Evolutionary conservation across 192 early-diverging fungal species (phyloP).

Genomic region (Umbelopsis vinacea): DNA sequence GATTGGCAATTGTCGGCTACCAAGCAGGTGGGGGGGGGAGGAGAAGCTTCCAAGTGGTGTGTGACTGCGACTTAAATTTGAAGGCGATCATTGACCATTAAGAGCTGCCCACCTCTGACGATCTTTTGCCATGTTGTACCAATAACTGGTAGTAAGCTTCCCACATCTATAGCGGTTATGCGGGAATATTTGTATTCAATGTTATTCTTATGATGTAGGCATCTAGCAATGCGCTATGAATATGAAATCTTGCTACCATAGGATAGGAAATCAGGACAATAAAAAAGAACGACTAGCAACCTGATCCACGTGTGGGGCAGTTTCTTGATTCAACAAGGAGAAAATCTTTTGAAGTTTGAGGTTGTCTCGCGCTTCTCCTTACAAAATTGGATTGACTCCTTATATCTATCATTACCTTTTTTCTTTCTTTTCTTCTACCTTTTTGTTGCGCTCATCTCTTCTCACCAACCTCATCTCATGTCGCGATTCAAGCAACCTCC

Average conservation of each 20-base stretch:
- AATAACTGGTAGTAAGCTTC: slow-evolving; percentile 11
- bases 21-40: background rate
- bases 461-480: slow-evolving; percentile 1
- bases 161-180: slow-evolving; percentile 2
- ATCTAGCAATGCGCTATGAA: background rate
- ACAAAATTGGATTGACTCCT: background rate
- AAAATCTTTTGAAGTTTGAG: background rate
- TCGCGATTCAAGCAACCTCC: slow-evolving; percentile 22
- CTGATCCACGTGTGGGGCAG: slow-evolving; percentile 5
- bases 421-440: background rate
- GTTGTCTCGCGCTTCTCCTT: slow-evolving; percentile 15
- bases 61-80: slow-evolving; percentile 12
- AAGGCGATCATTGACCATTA: slow-evolving; percentile 8
- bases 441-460: slow-evolving; percentile 18
- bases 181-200: background rate
- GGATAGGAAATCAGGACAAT: background rate
- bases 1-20: background rate
- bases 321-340: slow-evolving; percentile 5
- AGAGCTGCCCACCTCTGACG: background rate
- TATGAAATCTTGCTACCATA: background rate
- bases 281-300: background rate
- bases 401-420: background rate
- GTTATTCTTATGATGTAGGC: background rate
- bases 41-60: background rate
- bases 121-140: slow-evolving; percentile 19